phyloP scores from a whole-genome alignment of 805 yeast species.

The Metschnikowia gelsemii region DNA sequence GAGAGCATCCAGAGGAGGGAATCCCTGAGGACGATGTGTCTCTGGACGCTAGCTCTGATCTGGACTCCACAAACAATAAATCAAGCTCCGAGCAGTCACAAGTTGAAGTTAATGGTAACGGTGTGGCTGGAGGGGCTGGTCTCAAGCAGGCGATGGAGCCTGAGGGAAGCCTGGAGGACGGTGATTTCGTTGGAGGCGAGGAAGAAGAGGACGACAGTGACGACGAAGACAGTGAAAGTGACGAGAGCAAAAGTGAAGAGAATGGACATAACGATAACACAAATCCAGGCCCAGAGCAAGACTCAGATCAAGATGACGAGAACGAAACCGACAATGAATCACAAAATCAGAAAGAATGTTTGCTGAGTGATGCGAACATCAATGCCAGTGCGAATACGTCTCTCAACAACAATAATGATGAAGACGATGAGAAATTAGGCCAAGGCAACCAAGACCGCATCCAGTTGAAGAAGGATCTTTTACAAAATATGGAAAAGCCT shows the following conservation, averaged over 20 bases:
- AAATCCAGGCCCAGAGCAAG: slow-evolving; percentile 4
- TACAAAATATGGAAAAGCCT: slow-evolving; percentile 16
- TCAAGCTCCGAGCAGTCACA: background rate
- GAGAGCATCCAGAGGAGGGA: too few relatives aligned
- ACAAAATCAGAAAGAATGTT: background rate
- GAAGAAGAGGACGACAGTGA: slow-evolving; percentile 10
- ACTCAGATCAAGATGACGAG: slow-evolving; percentile 2
- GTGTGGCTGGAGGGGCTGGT: too few relatives aligned
- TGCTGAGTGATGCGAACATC: too few relatives aligned
- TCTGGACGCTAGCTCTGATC: slow-evolving; percentile 9
- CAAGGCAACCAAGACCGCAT: slow-evolving; percentile 11
- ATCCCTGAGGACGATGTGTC: too few relatives aligned
- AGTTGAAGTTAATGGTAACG: background rate
- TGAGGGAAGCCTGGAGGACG: slow-evolving; percentile 2
- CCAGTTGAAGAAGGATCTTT: slow-evolving; percentile 19
- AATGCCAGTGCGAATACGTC: too few relatives aligned
- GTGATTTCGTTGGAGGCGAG: background rate
- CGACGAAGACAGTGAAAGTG: slow-evolving; percentile 15
- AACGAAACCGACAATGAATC: slow-evolving; percentile 4
- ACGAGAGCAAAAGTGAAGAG: slow-evolving; percentile 31
- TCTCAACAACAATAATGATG: slow-evolving; percentile 18
- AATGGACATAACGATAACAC: slow-evolving; percentile 22
- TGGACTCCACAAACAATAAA: background rate
- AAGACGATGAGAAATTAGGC: slow-evolving; percentile 11
- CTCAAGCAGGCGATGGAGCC: background rate